These are phyloP conservation scores for Hibiscus trionum DNA, from an alignment of 345 rosid genomes.

Conservation along the genomic window DNA sequence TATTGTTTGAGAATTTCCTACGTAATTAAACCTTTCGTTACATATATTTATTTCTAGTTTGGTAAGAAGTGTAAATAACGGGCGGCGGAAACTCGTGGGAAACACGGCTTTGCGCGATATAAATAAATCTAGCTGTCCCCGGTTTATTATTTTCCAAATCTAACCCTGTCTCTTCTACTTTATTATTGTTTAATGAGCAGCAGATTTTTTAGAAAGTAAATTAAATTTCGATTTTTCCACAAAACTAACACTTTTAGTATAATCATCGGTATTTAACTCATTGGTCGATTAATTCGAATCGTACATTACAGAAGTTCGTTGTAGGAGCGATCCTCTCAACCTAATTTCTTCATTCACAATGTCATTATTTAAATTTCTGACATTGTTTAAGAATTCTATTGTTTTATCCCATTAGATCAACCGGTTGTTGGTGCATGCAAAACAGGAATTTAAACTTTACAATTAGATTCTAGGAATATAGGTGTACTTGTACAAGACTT, in stretches of 20 bases:
- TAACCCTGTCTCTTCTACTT: slow-evolving; percentile 2
- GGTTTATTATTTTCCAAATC: neutral
- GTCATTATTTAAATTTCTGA: too few relatives aligned
- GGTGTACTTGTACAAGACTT: too few relatives aligned
- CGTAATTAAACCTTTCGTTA: neutral
- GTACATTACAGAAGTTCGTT: too few relatives aligned
- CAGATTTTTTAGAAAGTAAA: neutral
- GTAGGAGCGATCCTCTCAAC: too few relatives aligned
- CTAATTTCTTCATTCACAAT: too few relatives aligned
- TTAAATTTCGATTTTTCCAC: neutral
- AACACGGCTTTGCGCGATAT: slow-evolving; percentile 20
- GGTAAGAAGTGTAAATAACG: slow-evolving; percentile 7
- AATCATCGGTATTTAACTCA: too few relatives aligned
- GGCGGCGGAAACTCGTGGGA: slow-evolving; percentile 12
- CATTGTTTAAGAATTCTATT: too few relatives aligned
- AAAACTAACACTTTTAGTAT: neutral
- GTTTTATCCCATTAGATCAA: too few relatives aligned
- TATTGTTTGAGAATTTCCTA: neutral
- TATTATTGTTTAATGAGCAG: neutral
- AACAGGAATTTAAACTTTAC: too few relatives aligned
- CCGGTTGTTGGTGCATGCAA: too few relatives aligned
- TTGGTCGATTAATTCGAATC: too few relatives aligned
- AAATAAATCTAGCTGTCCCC: neutral
- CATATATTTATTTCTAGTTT: neutral
- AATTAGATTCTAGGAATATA: too few relatives aligned